Conservation (phyloP, 805 yeast species). For the Pichia deserticola region DNA sequence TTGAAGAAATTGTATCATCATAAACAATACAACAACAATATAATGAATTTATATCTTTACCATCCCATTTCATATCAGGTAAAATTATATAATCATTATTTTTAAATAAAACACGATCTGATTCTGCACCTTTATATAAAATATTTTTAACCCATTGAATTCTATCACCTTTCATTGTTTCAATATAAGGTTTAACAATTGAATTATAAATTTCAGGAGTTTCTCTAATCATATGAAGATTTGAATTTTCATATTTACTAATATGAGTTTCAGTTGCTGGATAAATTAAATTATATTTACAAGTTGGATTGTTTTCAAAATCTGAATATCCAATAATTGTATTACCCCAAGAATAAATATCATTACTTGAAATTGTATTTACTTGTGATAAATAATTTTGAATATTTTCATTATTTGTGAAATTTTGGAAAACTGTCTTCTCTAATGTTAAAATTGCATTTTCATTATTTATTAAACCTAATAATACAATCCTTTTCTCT, state of each 20-base stretch:
- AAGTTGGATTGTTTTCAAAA: slow-evolving; percentile 43
- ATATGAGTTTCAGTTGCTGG: slow-evolving; percentile 90
- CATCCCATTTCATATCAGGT: slow-evolving; percentile 98
- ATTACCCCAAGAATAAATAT: slow-evolving; percentile 78
- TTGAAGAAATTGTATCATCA: slow-evolving; percentile 57
- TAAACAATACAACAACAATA: slow-evolving; percentile 74
- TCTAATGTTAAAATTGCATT: slow-evolving; percentile 69
- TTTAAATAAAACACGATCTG: slow-evolving; percentile 68
- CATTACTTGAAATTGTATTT: slow-evolving; percentile 55
- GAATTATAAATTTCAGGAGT: slow-evolving; percentile 67
- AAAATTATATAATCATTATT: slow-evolving; percentile 66
- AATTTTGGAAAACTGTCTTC: slow-evolving; percentile 51
- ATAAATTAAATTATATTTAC: slow-evolving; percentile 68
- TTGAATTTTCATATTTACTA: slow-evolving; percentile 59
- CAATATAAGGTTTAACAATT: slow-evolving; percentile 68
- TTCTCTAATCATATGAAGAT: slow-evolving; percentile 58
- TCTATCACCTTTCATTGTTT: slow-evolving; percentile 66
- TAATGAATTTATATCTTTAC: slow-evolving; percentile 55
- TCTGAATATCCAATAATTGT: slow-evolving; percentile 35
- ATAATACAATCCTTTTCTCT: slow-evolving; percentile 53
- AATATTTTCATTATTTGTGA: neutral
- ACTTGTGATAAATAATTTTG: slow-evolving; percentile 18
- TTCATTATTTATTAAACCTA: slow-evolving; percentile 57
- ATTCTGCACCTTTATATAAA: slow-evolving; percentile 71
- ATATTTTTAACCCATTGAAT: slow-evolving; percentile 89